A percentile compares a stretch with the other conserved stretches of the same genome.
These are phyloP conservation scores for Saxophila tyrrhenica DNA, from an alignment of 495 filamentous ascomycete genomes.

Conservation along the genomic window DNA sequence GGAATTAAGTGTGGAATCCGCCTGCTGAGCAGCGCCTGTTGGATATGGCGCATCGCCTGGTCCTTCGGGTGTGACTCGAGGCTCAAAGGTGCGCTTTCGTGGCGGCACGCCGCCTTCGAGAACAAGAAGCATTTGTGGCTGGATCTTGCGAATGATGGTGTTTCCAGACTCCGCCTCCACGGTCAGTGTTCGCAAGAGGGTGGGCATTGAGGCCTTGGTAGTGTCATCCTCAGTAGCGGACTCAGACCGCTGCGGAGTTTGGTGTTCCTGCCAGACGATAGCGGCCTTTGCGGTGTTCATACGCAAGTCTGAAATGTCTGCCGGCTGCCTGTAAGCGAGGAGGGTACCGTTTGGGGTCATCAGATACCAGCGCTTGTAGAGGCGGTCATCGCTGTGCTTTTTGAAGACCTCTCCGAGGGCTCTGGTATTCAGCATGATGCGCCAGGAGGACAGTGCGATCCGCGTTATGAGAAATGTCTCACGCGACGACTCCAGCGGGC, in stretches of 20 bases:
- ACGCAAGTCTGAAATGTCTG: constrained; percentile 27
- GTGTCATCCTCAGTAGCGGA: constrained; percentile 1
- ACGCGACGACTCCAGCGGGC: too few species aligned
- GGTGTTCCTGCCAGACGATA: constrained; percentile 31
- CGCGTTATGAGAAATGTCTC: too few species aligned
- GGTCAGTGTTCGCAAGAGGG: constrained; percentile 26
- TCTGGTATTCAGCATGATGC: constrained; percentile 29
- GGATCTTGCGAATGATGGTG: constrained; percentile 30
- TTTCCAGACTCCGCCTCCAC: constrained; percentile 29
- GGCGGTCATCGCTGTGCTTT: constrained; percentile 27
- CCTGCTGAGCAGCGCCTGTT: background rate
- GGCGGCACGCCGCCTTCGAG: constrained; percentile 31
- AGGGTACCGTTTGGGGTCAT: constrained; percentile 35
- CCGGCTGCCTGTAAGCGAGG: constrained; percentile 30
- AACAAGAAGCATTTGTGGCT: constrained; percentile 29
- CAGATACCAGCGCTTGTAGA: constrained; percentile 31
- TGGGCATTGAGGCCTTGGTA: background rate
- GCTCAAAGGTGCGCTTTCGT: constrained; percentile 15
- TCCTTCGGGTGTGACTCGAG: constrained; percentile 25
- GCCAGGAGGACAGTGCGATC: too few species aligned
- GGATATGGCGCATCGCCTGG: constrained; percentile 27
- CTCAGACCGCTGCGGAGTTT: background rate
- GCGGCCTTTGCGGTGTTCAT: constrained; percentile 30
- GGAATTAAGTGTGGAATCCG: constrained; percentile 6
- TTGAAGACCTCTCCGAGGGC: constrained; percentile 31